These are phyloP conservation scores for Dendrobium nobile DNA, from an alignment of 106 monocot species.

Conservation along the genomic window DNA sequence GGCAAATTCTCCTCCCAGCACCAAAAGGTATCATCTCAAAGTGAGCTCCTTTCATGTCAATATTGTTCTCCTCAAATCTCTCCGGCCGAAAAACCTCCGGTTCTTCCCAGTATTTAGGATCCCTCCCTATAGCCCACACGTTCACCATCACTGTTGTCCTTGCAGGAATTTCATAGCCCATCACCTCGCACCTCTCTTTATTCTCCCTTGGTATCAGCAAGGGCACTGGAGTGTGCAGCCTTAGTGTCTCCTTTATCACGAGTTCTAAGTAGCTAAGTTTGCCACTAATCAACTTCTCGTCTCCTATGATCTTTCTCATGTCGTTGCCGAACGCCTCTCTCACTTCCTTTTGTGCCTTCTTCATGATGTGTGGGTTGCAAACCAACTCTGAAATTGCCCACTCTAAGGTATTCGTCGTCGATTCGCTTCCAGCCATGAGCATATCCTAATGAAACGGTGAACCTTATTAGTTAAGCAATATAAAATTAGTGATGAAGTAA, in stretches of 20 bases:
- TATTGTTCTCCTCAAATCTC: too few species aligned
- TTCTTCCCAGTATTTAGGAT: conserved; percentile 21
- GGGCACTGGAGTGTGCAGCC: conserved; percentile 31
- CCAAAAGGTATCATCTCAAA: too few species aligned
- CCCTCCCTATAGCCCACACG: conserved; percentile 28
- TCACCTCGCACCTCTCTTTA: conserved; percentile 16
- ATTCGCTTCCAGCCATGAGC: conserved; percentile 17
- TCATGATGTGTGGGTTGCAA: conserved; percentile 8
- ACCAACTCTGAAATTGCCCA: conserved; percentile 27
- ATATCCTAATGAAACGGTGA: background rate
- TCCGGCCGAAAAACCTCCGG: background rate
- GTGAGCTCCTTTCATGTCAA: too few species aligned
- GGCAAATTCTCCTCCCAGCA: too few species aligned
- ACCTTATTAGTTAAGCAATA: too few species aligned
- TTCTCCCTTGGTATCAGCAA: conserved; percentile 21
- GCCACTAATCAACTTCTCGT: background rate
- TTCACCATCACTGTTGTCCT: conserved; percentile 25
- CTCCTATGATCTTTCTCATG: conserved; percentile 3
- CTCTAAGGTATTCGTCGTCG: conserved; percentile 11
- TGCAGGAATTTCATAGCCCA: conserved; percentile 24
- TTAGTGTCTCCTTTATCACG: conserved; percentile 32
- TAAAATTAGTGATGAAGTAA: too few species aligned
- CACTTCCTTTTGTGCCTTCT: conserved; percentile 18
- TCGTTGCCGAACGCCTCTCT: background rate
- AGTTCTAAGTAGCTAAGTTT: conserved; percentile 19